phyloP scores from a whole-genome alignment of 176 grass and related monocot genomes.

The Guadua angustifolia region DNA sequence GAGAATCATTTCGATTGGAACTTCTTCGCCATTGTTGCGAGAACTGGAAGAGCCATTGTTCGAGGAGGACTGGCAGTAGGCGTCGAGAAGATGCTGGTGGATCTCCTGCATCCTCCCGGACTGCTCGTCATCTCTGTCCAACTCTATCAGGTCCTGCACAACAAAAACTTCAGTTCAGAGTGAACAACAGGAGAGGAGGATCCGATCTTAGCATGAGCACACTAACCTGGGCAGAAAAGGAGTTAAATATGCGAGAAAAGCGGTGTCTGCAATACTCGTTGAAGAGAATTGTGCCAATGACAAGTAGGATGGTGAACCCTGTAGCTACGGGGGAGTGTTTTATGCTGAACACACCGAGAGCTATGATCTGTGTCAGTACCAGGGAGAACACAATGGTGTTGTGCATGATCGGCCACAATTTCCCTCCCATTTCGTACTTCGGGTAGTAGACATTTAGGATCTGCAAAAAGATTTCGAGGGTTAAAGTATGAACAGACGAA shows the following conservation, averaged over 20 bases:
- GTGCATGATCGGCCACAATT: slow-evolving; percentile 89
- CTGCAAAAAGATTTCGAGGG: slow-evolving; percentile 34
- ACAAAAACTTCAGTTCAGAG: not conserved
- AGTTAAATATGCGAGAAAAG: slow-evolving; percentile 72
- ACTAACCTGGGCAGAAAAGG: slow-evolving; percentile 75
- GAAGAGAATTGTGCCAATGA: slow-evolving; percentile 81
- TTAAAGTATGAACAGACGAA: not conserved
- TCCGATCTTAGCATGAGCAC: too few relatives aligned
- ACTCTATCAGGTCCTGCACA: slow-evolving; percentile 81
- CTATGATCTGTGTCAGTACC: slow-evolving; percentile 79
- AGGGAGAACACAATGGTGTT: slow-evolving; percentile 80
- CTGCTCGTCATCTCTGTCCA: slow-evolving; percentile 86
- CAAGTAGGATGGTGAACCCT: slow-evolving; percentile 66
- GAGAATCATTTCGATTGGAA: slow-evolving; percentile 33
- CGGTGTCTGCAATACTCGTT: slow-evolving; percentile 76
- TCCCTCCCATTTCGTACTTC: slow-evolving; percentile 86
- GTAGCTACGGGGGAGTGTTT: slow-evolving; percentile 58
- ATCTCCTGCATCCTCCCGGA: slow-evolving; percentile 81
- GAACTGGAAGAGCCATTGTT: not conserved
- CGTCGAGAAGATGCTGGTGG: slow-evolving; percentile 72
- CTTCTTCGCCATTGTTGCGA: not conserved
- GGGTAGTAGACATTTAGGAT: slow-evolving; percentile 85
- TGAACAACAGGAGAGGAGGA: not conserved
- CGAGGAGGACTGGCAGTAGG: slow-evolving; percentile 59
- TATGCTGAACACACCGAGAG: slow-evolving; percentile 72